Evolutionary conservation across 1,139 yeast genomes (phyloP), one percentile per base, ranked within the genome.

Genomic region (Scheffersomyces quercinus): DNA sequence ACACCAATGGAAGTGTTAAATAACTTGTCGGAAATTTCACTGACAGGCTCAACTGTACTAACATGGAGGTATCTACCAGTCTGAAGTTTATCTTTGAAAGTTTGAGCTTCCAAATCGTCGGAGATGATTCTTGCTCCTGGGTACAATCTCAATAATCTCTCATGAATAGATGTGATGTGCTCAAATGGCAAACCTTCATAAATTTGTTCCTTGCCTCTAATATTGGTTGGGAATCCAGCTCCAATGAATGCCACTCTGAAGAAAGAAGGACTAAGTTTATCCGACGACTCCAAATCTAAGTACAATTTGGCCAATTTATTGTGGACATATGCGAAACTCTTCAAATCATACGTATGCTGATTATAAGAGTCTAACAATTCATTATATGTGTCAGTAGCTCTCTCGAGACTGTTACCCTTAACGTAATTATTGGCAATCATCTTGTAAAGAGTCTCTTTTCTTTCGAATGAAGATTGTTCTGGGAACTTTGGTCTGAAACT

Each of bases 181-280:
- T 89, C 97, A 67, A 88, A 89, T 26, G 96, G 91, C 42, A 83
- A 73, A 11, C 96, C 96, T 66, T 89, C 96, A 60, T 85, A 88
- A 44, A 89, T 85, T 60, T 85, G 90, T 49, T 82, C 83, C 56
- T 85, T 81, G 40, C 88, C 87, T 58, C 96, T 74, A 43, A 87
- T 76, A 38, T 90, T 79, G 32, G 73, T 72, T 10, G 96, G 96
- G 75, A 89, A 89, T 3, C 96, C 96, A 42, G 78, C 80, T 13
- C 97, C 97, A 62, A 88, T 79, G 55, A 85, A 88, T 16, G 88
- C 78, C 44, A 89, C 90, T 57, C 86, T 78, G 71, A 88, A 89
- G 64, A 81, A 89, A 10, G 91, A 82, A 28, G 96, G 89, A 30
- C 85, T 80, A 41, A 83, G 70, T 56, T 91, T 79, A 58, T 87